Evolutionary conservation across 192 early-diverging fungal species (phyloP), one percentile per base, ranked within the genome.

Genomic region (Linnemannia zychae): DNA sequence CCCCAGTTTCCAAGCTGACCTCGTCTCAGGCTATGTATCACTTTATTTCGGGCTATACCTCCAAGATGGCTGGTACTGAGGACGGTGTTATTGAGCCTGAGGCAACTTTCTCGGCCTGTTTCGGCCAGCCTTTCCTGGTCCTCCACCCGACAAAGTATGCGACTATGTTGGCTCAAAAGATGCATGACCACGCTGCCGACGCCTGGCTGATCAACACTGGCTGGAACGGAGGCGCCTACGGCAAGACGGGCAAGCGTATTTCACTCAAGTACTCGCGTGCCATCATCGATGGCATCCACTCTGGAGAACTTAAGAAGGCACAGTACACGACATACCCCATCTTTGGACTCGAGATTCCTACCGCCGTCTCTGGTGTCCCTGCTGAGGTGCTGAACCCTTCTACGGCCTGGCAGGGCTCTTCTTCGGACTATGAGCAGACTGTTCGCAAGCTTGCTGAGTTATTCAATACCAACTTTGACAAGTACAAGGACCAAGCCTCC

Each of bases 131-230:
- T 20, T 98, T 98, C 94, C 90, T 98, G 36, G 97, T 98, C 69
- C 93, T 96, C 90, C 97, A 98, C 86, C 97, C 97, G 33, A 93
- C 94, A 78, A 97, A 95, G 88, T 98, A 98, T 87, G 97, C 97
- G 48, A 92, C 92, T 82, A 98, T 99, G 97, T 92, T 99, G 73
- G 98, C 98, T 18, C 93, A 95, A 52, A 97, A 97, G 93, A 97
- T 98, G 93, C 89, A 93, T 13, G 44, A 85, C 74, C 93, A 98
- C 89, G 90, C 92, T 79, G 96, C 96, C 77, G 89, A 94, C 85
- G 97, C 96, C 57, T 99, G 96, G 96, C 84, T 95, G 76, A 94
- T 99, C 91, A 99, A 99, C 94, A 99, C 97, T 57, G 98, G 98
- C 70, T 99, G 97, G 98, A 96, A 93, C 87, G 97, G 98, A 87